Base-by-base conservation (phyloP, 345 rosid species). In the Sisymbrium altissimum region DNA sequence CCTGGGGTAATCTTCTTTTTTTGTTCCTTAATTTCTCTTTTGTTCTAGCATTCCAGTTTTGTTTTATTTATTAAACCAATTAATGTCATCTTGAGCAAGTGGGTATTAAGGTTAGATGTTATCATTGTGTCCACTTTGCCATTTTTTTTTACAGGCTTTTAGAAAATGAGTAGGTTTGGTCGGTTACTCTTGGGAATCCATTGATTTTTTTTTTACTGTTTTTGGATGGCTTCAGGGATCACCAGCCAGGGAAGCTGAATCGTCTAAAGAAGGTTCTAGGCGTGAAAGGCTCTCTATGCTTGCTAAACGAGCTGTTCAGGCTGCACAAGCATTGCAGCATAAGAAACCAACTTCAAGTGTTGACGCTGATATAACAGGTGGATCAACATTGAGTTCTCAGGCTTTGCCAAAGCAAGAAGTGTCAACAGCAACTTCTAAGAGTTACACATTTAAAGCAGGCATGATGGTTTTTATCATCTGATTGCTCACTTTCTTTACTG, bases 381-480 rank as follows among this genome's bases (percentile, higher is more conserved):
- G 97, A 52, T 90, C 97, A 41, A 71, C 88, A 48, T 32, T 86
- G 67, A 81, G 88, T 74, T 84, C 93, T 41, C 97, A 86, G 59
- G 87, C 89, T 45, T 80, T 83, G 73, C 94, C 89, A 71, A 92
- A 83, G 88, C 98, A 86, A 57, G 99, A 96, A 81, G 84, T 85
- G 39, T 92, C 97, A 61, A 96, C 98, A 54, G 99, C 97, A 69
- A 83, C 97, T 72, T 96, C 97, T 61, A 96, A 96, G 81, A 85
- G 74, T 72, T 82, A 86, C 77, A 84, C 85, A 21, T 96, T 90
- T 68, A 92, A 85, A 83, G 79, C 84, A 89, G 99, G 99, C 79
- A 85, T 68, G 82, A 46, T 58, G 56, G 4, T 48, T 74, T 13
- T 63, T 46, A 11, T 32, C 23, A n/a, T 46, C 68, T 59, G 67